phyloP scores from a whole-genome alignment of 2,329 filamentous ascomycete genomes.

The Colletotrichum lentis region DNA sequence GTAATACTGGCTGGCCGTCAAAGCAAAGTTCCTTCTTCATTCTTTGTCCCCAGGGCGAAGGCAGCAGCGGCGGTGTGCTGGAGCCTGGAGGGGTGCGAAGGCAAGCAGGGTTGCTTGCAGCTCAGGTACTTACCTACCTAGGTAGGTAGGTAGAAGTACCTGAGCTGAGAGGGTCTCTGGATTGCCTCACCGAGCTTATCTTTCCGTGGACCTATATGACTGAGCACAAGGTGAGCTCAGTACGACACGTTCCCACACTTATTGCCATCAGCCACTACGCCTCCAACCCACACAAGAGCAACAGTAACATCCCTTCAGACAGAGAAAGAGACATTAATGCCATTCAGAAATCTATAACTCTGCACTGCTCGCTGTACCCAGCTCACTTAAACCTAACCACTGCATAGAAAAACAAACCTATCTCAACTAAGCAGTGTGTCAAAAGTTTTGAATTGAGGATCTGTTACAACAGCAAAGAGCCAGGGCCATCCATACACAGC shows the following conservation, averaged over 20 bases:
- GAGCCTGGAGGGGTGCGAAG: not conserved
- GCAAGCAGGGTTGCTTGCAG: not conserved
- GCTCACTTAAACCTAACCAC: no score
- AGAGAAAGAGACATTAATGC: not conserved
- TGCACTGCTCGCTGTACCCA: no score
- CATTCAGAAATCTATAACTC: not conserved
- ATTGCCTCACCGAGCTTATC: not conserved
- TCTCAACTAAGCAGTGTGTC: not conserved
- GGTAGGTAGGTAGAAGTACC: no score
- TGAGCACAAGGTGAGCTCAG: not conserved
- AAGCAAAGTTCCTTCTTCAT: constrained; percentile 12
- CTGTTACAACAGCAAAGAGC: not conserved
- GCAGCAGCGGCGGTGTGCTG: constrained; percentile 11
- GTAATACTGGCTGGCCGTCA: not conserved
- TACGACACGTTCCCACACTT: no score
- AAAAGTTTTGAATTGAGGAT: not conserved
- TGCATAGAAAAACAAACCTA: not conserved
- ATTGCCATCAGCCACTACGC: no score
- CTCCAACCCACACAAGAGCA: no score
- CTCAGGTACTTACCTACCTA: not conserved
- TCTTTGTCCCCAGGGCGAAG: not conserved
- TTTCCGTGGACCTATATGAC: not conserved
- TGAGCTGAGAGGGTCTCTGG: not conserved
- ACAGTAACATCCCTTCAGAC: not conserved
- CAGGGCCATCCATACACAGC: not conserved